Percentiles rank a stretch among this genome's conserved stretches.
Conservation (phyloP, 345 rosid species). For the Triadica sebifera region DNA sequence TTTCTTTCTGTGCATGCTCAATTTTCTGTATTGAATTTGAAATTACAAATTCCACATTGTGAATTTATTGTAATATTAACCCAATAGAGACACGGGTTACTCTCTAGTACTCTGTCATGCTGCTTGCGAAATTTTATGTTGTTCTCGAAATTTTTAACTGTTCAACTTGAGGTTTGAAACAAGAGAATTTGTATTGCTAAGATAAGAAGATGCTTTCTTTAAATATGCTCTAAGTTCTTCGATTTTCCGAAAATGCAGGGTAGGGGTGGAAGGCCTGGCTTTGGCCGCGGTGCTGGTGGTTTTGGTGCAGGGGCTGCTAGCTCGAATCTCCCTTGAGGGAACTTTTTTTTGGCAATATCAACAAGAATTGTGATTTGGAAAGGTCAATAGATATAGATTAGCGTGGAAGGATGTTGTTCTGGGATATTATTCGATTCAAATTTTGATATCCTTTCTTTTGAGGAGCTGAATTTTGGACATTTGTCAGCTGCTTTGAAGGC, state of each 20-base stretch:
- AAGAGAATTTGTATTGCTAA: no score
- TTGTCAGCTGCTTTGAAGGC: no score
- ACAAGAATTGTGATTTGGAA: neutral
- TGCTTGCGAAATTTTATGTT: no score
- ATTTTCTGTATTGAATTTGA: no score
- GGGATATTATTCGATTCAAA: slow-evolving; percentile 3
- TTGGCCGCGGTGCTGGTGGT: slow-evolving; percentile 29
- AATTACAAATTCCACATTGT: no score
- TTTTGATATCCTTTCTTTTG: neutral
- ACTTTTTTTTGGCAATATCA: neutral
- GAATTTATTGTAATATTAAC: no score
- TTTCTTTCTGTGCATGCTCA: no score
- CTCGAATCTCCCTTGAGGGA: slow-evolving; percentile 16
- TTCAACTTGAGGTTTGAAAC: no score
- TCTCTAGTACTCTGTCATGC: no score
- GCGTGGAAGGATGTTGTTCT: neutral
- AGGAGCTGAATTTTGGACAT: neutral
- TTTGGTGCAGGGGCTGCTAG: slow-evolving; percentile 20
- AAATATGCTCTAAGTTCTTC: neutral
- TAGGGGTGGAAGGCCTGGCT: slow-evolving; percentile 23
- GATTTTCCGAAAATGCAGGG: slow-evolving; percentile 9
- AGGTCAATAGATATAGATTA: neutral
- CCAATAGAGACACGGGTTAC: no score
- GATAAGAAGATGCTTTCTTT: neutral
- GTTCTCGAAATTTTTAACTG: no score